Conservation (phyloP, 768 basidiomycete genomes). For the Lentinula detonsa region DNA sequence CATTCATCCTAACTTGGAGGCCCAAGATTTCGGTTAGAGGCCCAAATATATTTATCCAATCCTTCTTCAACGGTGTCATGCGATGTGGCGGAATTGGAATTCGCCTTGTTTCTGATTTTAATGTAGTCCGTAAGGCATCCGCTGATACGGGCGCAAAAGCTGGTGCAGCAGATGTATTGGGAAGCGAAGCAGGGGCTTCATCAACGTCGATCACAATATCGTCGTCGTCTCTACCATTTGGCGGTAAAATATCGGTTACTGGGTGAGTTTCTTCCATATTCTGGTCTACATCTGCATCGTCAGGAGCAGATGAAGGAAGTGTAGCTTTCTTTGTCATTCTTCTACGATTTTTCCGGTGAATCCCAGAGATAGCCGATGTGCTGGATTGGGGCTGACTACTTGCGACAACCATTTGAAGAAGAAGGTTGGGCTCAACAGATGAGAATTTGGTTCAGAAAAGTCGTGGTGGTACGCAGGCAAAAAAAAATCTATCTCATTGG, state of each 20-base stretch:
- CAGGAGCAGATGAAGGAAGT: conserved; percentile 11
- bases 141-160: conserved; percentile 67
- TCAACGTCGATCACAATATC: conserved; percentile 57
- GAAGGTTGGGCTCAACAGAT: neutral
- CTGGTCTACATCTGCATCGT: conserved; percentile 22
- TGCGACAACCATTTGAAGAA: conserved; percentile 33
- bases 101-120: conserved; percentile 82
- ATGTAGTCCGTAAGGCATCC: conserved; percentile 43
- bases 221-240: conserved; percentile 41
- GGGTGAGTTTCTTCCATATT: conserved; percentile 19
- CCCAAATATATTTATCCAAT: conserved; percentile 93
- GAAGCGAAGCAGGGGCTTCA: conserved; percentile 28
- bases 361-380: conserved; percentile 9
- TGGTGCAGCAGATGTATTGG: conserved; percentile 48
- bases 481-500: neutral
- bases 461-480: neutral
- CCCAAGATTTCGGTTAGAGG: conserved; percentile 93
- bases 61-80: conserved; percentile 95
- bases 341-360: conserved; percentile 33
- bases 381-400: conserved; percentile 15
- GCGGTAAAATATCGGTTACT: conserved; percentile 11
- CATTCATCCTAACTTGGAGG: conserved; percentile 96
- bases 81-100: conserved; percentile 94
- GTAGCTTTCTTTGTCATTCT: conserved; percentile 33
- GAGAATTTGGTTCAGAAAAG: neutral